Evolutionary conservation across 2,329 filamentous ascomycete species (phyloP).

Genomic region (Zarea fungicola): DNA sequence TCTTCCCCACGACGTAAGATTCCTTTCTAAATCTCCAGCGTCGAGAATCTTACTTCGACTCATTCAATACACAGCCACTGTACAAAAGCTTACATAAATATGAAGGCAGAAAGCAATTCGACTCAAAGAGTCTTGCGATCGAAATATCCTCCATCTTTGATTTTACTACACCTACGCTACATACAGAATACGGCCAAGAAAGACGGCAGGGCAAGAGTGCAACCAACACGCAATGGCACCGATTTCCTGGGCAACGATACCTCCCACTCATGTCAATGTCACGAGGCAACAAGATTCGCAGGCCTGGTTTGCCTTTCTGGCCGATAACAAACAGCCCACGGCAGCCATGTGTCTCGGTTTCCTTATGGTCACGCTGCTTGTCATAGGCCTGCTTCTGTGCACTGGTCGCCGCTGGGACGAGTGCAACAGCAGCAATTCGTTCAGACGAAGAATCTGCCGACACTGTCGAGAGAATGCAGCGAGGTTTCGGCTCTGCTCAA

Average conservation of each 20-base stretch:
- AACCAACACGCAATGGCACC: background rate
- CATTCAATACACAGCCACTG: no score
- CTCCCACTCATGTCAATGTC: background rate
- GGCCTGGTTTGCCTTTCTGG: background rate
- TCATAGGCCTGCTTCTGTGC: conserved; percentile 1
- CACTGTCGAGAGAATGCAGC: background rate
- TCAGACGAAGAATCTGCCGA: background rate
- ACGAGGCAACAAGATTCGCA: background rate
- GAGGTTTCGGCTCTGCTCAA: background rate
- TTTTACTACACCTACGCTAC: no score
- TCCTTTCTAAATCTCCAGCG: no score
- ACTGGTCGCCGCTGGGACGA: background rate
- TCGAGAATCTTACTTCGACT: no score
- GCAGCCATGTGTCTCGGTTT: background rate
- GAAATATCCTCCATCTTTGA: background rate
- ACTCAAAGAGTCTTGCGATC: no score
- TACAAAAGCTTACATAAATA: no score
- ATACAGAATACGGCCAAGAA: no score
- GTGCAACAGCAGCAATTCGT: background rate
- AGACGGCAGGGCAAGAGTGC: background rate
- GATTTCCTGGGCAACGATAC: background rate
- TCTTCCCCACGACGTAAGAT: no score
- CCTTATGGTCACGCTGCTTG: background rate
- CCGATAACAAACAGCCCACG: background rate
- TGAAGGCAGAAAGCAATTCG: no score